Conservation (phyloP, 1,284 basidiomycete species). For the Puccinia hordei region DNA sequence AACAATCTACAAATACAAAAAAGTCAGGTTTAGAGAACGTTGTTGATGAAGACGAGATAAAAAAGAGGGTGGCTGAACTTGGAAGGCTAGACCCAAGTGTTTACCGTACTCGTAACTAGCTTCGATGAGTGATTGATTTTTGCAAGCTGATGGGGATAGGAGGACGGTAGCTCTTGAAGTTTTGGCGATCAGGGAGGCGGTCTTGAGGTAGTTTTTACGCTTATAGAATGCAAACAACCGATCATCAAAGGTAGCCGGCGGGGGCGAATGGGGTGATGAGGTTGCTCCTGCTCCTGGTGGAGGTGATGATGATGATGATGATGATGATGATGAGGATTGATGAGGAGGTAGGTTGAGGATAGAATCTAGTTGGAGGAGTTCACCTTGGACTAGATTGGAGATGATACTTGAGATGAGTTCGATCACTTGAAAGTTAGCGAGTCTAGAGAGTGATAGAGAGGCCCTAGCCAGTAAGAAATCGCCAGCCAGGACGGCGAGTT, state of each 20-base stretch:
- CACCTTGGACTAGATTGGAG: conserved; percentile 93
- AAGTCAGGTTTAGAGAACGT: neutral
- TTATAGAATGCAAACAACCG: conserved; percentile 84
- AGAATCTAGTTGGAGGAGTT: conserved; percentile 79
- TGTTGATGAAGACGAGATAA: neutral
- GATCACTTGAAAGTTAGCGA: conserved; percentile 85
- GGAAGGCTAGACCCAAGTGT: conserved; percentile 89
- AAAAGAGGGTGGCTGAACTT: conserved; percentile 65
- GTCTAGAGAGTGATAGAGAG: conserved; percentile 79
- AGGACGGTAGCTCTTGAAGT: conserved; percentile 83
- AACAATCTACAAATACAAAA: conserved; percentile 69
- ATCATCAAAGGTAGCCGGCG: conserved; percentile 54
- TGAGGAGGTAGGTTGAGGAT: conserved; percentile 4
- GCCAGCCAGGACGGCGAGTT: conserved; percentile 87
- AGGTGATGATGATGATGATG: too few species aligned
- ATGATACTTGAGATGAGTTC: conserved; percentile 91
- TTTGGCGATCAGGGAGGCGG: conserved; percentile 93
- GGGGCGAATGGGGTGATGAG: conserved; percentile 55
- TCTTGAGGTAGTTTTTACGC: conserved; percentile 93
- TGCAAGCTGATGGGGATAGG: conserved; percentile 60
- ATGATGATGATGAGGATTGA: neutral
- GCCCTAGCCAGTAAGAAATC: conserved; percentile 94
- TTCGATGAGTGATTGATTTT: conserved; percentile 77
- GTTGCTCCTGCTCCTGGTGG: conserved; percentile 51
- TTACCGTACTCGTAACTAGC: conserved; percentile 88